Evolutionary conservation across 2,329 filamentous ascomycete species (phyloP).

Genomic region (Xylaria sp.): DNA sequence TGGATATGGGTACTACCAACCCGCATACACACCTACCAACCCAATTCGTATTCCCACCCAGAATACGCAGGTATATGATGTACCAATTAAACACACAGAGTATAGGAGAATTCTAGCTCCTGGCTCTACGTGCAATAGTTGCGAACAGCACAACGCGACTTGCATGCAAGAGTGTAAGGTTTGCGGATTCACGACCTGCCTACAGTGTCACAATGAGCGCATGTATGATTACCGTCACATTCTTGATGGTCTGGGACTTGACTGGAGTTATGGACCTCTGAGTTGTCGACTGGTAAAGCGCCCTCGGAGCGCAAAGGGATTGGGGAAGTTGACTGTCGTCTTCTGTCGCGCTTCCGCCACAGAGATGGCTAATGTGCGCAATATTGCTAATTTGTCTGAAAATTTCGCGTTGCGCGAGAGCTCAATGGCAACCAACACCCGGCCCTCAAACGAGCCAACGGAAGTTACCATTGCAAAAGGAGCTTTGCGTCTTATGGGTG

Average conservation of each 20-base stretch:
- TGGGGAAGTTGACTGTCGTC: too few relatives aligned
- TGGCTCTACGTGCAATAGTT: conserved; percentile 28
- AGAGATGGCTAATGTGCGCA: too few relatives aligned
- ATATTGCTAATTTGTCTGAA: neutral
- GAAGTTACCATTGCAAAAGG: neutral
- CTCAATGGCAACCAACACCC: neutral
- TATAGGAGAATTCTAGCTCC: conserved; percentile 19
- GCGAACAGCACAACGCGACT: conserved; percentile 14
- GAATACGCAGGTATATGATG: too few relatives aligned
- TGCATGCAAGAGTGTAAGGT: conserved; percentile 35
- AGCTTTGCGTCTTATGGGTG: neutral
- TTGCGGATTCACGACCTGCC: conserved; percentile 38
- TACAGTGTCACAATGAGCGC: conserved; percentile 26
- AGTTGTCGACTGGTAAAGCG: neutral
- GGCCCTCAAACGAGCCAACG: too few relatives aligned
- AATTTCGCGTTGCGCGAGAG: neutral
- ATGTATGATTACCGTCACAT: conserved; percentile 35
- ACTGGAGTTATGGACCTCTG: conserved; percentile 22
- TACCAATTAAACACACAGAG: conserved; percentile 1
- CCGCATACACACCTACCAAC: neutral
- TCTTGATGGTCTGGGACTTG: conserved; percentile 24
- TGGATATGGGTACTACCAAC: neutral
- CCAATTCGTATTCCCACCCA: too few relatives aligned
- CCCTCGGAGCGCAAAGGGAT: neutral
- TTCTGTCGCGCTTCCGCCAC: too few relatives aligned